Evolutionary conservation across 2,329 filamentous ascomycete genomes (phyloP).

Genomic region (Colletotrichum filicis): DNA sequence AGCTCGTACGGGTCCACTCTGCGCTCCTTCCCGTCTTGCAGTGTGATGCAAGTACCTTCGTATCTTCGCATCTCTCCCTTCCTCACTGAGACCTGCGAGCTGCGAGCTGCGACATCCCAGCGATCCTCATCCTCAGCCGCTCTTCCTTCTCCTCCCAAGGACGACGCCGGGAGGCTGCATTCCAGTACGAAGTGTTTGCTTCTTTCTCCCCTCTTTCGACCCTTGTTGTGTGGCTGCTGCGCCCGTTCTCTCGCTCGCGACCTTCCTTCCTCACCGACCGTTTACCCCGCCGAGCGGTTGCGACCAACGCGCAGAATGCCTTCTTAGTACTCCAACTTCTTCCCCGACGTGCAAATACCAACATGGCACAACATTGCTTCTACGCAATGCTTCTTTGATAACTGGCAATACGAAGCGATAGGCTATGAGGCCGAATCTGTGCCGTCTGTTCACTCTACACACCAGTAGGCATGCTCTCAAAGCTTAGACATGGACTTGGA

Average conservation of each 20-base stretch:
- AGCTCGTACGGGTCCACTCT: not conserved
- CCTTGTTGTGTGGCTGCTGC: too few species aligned
- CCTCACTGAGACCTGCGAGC: not conserved
- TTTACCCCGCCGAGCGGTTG: not conserved
- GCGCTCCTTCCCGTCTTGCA: not conserved
- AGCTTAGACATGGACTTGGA: not conserved
- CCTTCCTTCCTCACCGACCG: not conserved
- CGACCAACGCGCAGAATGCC: not conserved
- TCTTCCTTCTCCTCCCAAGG: not conserved
- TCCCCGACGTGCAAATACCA: not conserved
- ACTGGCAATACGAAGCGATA: not conserved
- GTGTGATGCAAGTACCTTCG: not conserved
- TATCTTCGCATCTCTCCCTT: not conserved
- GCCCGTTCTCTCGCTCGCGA: not conserved
- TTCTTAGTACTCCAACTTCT: too few species aligned
- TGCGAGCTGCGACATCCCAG: not conserved
- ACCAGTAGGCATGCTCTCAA: not conserved
- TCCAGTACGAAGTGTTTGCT: not conserved
- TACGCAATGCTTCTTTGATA: not conserved
- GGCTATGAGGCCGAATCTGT: not conserved
- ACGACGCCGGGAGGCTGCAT: not conserved
- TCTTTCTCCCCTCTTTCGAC: not conserved
- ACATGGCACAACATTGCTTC: slow-evolving; percentile 1
- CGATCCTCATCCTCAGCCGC: not conserved
- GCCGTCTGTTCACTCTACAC: not conserved